phyloP scores from a whole-genome alignment of 345 rosid species.

The Rhizophora apiculata region DNA sequence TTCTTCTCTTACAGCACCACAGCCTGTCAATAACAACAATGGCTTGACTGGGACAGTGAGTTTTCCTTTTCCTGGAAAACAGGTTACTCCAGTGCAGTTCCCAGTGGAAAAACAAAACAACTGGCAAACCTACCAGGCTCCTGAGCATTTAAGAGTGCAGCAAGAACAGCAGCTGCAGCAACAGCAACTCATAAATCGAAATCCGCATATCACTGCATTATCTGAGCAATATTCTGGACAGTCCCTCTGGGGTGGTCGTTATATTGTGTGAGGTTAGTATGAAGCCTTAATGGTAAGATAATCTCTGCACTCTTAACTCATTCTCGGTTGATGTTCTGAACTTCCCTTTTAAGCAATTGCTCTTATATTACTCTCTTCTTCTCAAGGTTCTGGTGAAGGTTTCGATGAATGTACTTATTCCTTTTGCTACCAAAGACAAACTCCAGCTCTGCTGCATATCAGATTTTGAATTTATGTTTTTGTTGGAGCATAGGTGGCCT shows the following conservation, averaged over 20 bases:
- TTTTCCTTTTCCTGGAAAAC: slow-evolving; percentile 92
- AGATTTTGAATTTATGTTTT: slow-evolving; percentile 47
- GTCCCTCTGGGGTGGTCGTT: slow-evolving; percentile 67
- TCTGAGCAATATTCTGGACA: slow-evolving; percentile 86
- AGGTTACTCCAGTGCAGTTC: slow-evolving; percentile 46
- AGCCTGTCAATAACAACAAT: slow-evolving; percentile 39
- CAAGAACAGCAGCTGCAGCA: slow-evolving; percentile 55
- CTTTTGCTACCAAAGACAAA: slow-evolving; percentile 51
- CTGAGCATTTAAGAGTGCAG: slow-evolving; percentile 43
- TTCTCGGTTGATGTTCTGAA: background rate
- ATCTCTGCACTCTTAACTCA: background rate
- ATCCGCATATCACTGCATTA: slow-evolving; percentile 52
- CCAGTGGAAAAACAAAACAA: slow-evolving; percentile 49
- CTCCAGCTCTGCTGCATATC: slow-evolving; percentile 61
- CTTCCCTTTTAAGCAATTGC: background rate
- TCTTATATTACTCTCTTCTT: slow-evolving; percentile 12
- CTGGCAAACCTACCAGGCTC: slow-evolving; percentile 45
- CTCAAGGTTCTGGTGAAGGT: slow-evolving; percentile 50
- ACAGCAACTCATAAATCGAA: slow-evolving; percentile 45
- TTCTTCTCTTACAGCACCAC: slow-evolving; percentile 47
- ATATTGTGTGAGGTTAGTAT: slow-evolving; percentile 72
- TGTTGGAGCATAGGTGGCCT: slow-evolving; percentile 75
- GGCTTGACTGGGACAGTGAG: slow-evolving; percentile 50
- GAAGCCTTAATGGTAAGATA: slow-evolving; percentile 46
- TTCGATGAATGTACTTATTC: slow-evolving; percentile 53